Percentiles rank a stretch among this genome's conserved stretches.
phyloP scores from a whole-genome alignment of 2,329 filamentous ascomycete genomes.

The Rhinocladiella mackenziei region DNA sequence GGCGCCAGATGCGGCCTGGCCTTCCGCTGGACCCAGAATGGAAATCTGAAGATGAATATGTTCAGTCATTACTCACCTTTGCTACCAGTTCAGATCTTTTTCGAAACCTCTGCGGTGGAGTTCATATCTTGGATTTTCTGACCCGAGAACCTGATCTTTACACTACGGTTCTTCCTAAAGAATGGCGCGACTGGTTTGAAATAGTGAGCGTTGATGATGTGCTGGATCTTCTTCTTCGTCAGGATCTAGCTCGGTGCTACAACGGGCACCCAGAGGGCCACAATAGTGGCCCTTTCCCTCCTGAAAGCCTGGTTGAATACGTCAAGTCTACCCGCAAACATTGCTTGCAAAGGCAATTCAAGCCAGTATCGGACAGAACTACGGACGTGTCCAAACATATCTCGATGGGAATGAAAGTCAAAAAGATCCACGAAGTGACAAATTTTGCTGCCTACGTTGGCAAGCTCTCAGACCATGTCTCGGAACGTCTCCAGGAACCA shows the following conservation, averaged over 20 bases:
- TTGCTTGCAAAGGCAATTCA: conserved; percentile 62
- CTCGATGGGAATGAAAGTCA: conserved; percentile 87
- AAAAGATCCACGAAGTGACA: conserved; percentile 90
- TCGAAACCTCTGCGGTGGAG: conserved; percentile 88
- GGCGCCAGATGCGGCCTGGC: no score
- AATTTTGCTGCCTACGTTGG: conserved; percentile 86
- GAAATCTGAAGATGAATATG: conserved; percentile 67
- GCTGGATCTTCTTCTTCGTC: conserved; percentile 74
- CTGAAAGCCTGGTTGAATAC: conserved; percentile 64
- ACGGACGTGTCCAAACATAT: conserved; percentile 61
- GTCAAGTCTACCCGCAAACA: conserved; percentile 66
- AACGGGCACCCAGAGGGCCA: no score
- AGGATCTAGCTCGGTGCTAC: no score
- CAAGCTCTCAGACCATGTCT: conserved; percentile 57
- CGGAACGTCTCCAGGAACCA: conserved; percentile 38
- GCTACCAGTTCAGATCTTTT: conserved; percentile 70
- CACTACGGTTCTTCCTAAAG: conserved; percentile 65
- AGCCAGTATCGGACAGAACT: conserved; percentile 10
- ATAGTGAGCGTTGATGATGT: conserved; percentile 68
- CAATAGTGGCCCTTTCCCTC: no score
- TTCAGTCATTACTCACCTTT: conserved; percentile 73
- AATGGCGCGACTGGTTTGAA: conserved; percentile 79
- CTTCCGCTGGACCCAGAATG: conserved; percentile 72
- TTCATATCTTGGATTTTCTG: conserved; percentile 95
- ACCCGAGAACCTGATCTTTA: conserved; percentile 81